Evolutionary conservation across 2,329 filamentous ascomycete genomes (phyloP).

Genomic region (Cercospora sojina): DNA sequence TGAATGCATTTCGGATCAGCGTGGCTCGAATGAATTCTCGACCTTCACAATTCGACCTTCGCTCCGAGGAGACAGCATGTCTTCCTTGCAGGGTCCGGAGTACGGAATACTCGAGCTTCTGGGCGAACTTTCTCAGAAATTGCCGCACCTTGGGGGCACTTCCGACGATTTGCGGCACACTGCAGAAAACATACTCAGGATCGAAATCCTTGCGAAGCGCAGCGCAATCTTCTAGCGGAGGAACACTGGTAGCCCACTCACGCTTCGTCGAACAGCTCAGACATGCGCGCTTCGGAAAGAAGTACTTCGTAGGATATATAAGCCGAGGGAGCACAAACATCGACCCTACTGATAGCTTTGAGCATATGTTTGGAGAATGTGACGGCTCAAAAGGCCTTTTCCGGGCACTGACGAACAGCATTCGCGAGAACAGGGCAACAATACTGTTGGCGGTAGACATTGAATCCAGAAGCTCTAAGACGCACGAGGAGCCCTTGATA

Average conservation of each 20-base stretch:
- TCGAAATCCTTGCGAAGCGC: not conserved
- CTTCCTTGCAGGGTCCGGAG: not conserved
- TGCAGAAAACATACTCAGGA: not conserved
- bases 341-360: not conserved
- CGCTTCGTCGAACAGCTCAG: not conserved
- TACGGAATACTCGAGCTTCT: not conserved
- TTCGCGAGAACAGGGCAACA: not conserved
- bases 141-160: not conserved
- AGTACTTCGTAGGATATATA: too few relatives aligned
- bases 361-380: not conserved
- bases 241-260: not conserved
- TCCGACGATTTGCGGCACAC: not conserved
- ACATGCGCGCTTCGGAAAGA: too few relatives aligned
- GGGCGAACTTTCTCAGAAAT: rapidly evolving
- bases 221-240: not conserved
- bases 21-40: not conserved
- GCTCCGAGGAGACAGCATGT: not conserved
- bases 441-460: not conserved
- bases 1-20: not conserved
- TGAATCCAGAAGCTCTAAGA: not conserved
- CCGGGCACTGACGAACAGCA: not conserved
- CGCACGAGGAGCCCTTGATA: not conserved
- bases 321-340: not conserved
- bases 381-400: not conserved
- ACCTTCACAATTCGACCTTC: not conserved